Conservation (phyloP, 495 filamentous ascomycete species). For the Tuber brumale region DNA sequence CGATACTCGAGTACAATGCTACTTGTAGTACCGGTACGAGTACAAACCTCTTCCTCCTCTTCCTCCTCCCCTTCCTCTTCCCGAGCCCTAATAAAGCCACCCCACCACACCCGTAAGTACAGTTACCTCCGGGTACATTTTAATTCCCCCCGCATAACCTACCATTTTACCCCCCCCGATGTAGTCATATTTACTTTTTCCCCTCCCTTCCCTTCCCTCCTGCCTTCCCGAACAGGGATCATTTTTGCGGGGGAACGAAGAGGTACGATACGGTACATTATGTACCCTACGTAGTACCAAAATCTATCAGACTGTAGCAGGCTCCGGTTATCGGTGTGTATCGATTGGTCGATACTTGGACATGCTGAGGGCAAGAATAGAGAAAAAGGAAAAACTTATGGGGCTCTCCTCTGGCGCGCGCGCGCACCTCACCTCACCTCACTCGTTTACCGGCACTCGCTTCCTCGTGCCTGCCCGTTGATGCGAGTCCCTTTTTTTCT, state of each 20-base stretch:
- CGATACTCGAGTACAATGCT: neutral
- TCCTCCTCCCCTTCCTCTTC: neutral
- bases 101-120: neutral
- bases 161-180: conserved; percentile 3
- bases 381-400: neutral
- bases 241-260: neutral
- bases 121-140: neutral
- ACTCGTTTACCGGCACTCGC: neutral
- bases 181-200: neutral
- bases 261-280: neutral
- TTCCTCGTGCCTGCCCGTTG: neutral
- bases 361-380: neutral
- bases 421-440: conserved; percentile 1
- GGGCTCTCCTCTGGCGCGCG: neutral
- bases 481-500: neutral
- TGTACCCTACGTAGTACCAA: neutral
- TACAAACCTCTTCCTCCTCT: neutral
- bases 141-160: neutral
- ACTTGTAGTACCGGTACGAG: neutral
- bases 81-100: neutral
- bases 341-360: neutral
- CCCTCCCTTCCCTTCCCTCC: neutral
- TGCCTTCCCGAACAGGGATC: neutral
- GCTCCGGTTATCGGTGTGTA: neutral
- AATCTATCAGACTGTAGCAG: neutral